These are phyloP conservation scores for Cryptococcus sp. DNA, from an alignment of 1,284 basidiomycete genomes.

Conservation along the genomic window DNA sequence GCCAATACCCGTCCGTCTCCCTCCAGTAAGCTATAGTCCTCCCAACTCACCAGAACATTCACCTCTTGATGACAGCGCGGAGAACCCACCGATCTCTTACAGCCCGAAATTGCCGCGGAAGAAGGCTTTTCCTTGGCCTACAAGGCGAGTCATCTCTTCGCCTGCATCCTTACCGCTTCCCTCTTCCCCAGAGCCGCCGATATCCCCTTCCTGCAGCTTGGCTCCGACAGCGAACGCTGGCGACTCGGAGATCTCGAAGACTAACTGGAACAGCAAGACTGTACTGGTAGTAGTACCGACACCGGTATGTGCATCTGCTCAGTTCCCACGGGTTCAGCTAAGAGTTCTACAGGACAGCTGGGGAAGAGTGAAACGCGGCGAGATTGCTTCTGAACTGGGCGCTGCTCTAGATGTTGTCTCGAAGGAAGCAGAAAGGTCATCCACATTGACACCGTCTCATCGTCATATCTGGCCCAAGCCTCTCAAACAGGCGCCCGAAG, in stretches of 20 bases:
- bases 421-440: slow-evolving; percentile 4
- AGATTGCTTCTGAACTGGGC: neutral
- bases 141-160: slow-evolving; percentile 2
- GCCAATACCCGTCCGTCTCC: slow-evolving; percentile 24
- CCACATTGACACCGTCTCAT: neutral
- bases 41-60: slow-evolving; percentile 16
- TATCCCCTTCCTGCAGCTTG: too few relatives aligned
- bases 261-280: neutral
- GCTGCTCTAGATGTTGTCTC: neutral
- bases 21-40: slow-evolving; percentile 24
- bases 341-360: slow-evolving; percentile 8
- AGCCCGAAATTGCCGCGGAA: slow-evolving; percentile 8
- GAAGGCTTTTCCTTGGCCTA: slow-evolving; percentile 25
- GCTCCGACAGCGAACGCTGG: too few relatives aligned
- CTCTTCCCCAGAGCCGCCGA: slow-evolving; percentile 6
- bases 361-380: slow-evolving; percentile 5
- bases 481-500: neutral
- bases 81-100: neutral
- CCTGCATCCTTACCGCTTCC: slow-evolving; percentile 16
- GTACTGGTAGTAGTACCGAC: neutral
- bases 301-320: neutral
- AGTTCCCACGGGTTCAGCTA: neutral
- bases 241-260: neutral
- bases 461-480: too few relatives aligned
- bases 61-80: neutral